Base-by-base conservation (phyloP, 345 rosid genomes). In the Boechera divaricarpa region DNA sequence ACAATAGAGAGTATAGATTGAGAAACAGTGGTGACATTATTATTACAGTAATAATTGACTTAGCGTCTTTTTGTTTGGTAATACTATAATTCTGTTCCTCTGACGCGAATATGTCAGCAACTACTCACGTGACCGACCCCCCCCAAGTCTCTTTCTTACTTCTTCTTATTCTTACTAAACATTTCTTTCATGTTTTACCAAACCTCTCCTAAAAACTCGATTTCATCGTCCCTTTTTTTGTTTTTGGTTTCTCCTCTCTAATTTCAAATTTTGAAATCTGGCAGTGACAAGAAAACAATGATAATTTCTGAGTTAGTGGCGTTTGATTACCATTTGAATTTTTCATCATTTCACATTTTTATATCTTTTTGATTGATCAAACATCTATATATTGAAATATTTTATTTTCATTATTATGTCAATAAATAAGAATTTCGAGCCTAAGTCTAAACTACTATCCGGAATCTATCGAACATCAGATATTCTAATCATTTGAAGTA, bases 1-100 rank as follows among this genome's bases (percentile, higher is more conserved):
- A 70, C 81, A 63, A 58, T 11, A 63, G 56, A 64, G 48, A 63
- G 51, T 15, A 41, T 39, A 39, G 76, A 32, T 7, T 77, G 60
- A 78, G 62, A 66, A 51, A 59, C 69, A 72, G 77, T 72, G 70
- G 73, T 78, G 69, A 78, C 69, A 78, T 58, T 72, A 78, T 78
- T 73, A 78, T 73, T 44, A 73, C 78, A 66, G 82, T 73, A 67
- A 78, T 72, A 66, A 67, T 73, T 73, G 82, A 78, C 78, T 67
- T 73, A 5, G 48, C 1, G 42, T 41, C 55, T 52, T 51, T 72
- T 58, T 54, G 39, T 29, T 72, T 58, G 61, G 39, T 29, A 72
- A 48, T 64, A 78, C 73, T 39, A 57, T 32, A 67, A 61, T 73
- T 68, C 31, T 42, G 49, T 66, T 72, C 35, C 33, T 49, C 69